Evolutionary conservation across 192 early-diverging fungal genomes (phyloP).

Genomic region (Coemansia sp.): DNA sequence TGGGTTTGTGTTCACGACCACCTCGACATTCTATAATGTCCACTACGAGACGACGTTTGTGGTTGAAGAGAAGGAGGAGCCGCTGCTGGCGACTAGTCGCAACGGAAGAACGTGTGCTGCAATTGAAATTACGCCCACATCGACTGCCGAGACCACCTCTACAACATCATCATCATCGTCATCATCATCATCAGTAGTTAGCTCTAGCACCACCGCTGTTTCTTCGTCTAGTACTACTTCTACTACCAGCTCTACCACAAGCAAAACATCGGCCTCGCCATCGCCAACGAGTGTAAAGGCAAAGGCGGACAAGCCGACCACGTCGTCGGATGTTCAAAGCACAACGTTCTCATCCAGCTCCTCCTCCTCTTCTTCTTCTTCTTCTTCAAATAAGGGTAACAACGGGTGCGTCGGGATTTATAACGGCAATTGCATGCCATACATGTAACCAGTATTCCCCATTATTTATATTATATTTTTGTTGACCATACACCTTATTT

Average conservation of each 20-base stretch:
- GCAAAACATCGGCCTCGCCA: too few species aligned
- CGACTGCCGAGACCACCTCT: background rate
- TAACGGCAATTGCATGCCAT: slow-evolving; percentile 4
- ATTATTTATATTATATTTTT: too few species aligned
- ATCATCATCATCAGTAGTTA: background rate
- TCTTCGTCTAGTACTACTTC: too few species aligned
- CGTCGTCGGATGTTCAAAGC: too few species aligned
- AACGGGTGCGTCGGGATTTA: background rate
- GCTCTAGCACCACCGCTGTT: background rate
- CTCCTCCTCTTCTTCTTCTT: background rate
- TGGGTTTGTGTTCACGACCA: background rate
- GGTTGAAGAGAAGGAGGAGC: too few species aligned
- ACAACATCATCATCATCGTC: background rate
- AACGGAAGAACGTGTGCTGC: background rate
- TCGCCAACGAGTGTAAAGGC: too few species aligned
- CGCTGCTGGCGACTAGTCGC: too few species aligned
- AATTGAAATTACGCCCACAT: background rate
- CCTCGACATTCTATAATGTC: background rate
- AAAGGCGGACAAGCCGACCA: too few species aligned
- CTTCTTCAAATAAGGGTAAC: background rate
- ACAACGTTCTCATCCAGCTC: background rate
- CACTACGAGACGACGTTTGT: background rate
- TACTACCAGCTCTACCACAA: too few species aligned
- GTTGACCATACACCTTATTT: too few species aligned
- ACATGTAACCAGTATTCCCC: background rate